Evolutionary conservation across 257 asterid species (phyloP).

Genomic region (Rehmannia glutinosa): DNA sequence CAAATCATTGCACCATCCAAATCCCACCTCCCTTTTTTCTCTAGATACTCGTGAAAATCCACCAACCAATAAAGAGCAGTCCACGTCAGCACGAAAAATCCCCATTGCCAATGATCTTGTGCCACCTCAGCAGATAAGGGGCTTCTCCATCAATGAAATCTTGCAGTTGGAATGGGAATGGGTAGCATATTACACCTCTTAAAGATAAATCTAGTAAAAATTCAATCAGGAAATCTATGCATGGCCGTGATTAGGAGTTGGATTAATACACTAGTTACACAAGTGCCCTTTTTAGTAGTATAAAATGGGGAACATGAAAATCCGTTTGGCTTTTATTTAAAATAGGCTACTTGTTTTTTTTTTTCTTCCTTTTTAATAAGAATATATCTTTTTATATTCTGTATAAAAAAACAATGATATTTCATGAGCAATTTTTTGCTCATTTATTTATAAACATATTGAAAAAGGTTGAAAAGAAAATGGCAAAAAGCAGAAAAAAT

Average conservation of each 20-base stretch:
- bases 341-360: too few species aligned
- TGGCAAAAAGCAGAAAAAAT: background rate
- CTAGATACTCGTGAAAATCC: slow-evolving; percentile 58
- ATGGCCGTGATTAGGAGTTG: slow-evolving; percentile 29
- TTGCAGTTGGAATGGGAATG: slow-evolving; percentile 25
- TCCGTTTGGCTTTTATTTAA: too few species aligned
- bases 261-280: slow-evolving; percentile 9
- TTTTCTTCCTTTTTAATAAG: background rate
- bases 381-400: background rate
- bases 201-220: slow-evolving; percentile 10
- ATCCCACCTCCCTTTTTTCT: slow-evolving; percentile 23
- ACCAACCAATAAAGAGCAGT: slow-evolving; percentile 40
- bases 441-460: background rate
- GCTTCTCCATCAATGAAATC: slow-evolving; percentile 26
- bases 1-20: slow-evolving; percentile 51
- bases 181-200: background rate
- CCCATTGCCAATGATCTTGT: slow-evolving; percentile 4
- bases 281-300: background rate
- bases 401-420: background rate
- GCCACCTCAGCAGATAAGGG: slow-evolving; percentile 54
- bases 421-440: background rate
- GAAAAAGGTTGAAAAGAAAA: background rate
- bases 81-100: slow-evolving; percentile 54
- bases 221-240: slow-evolving; percentile 27
- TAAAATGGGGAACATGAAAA: background rate